These are phyloP conservation scores for Coemansia sp. DNA, from an alignment of 192 early-diverging fungal species.

Conservation along the genomic window DNA sequence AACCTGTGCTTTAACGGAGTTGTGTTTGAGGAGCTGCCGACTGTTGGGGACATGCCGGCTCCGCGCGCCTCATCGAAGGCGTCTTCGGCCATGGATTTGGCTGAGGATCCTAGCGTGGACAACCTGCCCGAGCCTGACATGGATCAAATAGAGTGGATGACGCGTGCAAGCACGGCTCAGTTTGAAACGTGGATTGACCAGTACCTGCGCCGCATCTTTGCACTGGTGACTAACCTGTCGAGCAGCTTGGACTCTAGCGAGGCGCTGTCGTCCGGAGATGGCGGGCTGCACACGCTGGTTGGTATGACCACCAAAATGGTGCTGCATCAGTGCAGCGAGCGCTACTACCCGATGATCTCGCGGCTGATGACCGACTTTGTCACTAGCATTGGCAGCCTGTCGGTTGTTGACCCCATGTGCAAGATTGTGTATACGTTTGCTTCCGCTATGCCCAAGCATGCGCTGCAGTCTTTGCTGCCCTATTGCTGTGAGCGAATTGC, in stretches of 20 bases:
- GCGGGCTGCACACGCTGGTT: conserved; percentile 19
- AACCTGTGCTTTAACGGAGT: conserved; percentile 45
- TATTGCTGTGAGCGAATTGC: conserved; percentile 36
- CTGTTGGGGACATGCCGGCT: conserved; percentile 30
- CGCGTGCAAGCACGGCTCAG: conserved; percentile 66
- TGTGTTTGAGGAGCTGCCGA: conserved; percentile 38
- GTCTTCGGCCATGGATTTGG: conserved; percentile 43
- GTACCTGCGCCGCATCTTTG: conserved; percentile 74
- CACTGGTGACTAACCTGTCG: conserved; percentile 58
- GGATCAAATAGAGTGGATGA: conserved; percentile 65
- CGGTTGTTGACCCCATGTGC: conserved; percentile 34
- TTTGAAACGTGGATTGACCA: conserved; percentile 87
- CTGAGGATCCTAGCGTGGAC: conserved; percentile 45
- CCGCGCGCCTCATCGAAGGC: conserved; percentile 13
- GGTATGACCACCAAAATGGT: conserved; percentile 33
- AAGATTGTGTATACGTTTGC: conserved; percentile 33
- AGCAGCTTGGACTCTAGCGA: conserved; percentile 29
- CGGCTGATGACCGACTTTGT: conserved; percentile 42
- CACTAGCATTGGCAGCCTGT: conserved; percentile 40
- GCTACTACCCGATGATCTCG: conserved; percentile 46
- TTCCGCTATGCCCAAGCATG: conserved; percentile 34
- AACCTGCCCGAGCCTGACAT: conserved; percentile 48
- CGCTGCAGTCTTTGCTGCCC: conserved; percentile 26
- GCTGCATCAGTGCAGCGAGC: conserved; percentile 40
- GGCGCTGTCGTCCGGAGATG: conserved; percentile 13